Conservation (phyloP, 345 rosid genomes). For the Aegle marmelos region DNA sequence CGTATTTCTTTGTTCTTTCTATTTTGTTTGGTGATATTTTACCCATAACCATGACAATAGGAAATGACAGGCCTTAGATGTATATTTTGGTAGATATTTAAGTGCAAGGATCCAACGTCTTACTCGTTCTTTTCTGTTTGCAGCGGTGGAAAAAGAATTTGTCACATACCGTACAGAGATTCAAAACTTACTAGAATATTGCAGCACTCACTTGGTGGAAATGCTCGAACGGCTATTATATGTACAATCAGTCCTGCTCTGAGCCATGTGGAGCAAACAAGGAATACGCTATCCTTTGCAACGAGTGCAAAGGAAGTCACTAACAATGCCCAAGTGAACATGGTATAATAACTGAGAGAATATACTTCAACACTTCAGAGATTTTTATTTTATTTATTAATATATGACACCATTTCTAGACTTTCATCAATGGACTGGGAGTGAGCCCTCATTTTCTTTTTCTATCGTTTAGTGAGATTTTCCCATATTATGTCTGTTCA, state of each 20-base stretch:
- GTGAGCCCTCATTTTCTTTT: not conserved
- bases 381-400: not conserved
- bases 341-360: constrained; percentile 49
- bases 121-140: constrained; percentile 26
- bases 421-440: not conserved
- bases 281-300: constrained; percentile 84
- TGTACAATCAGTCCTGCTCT: constrained; percentile 94
- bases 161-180: constrained; percentile 90
- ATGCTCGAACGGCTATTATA: constrained; percentile 93
- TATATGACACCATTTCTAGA: not conserved
- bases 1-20: not conserved
- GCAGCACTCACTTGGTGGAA: constrained; percentile 98
- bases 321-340: constrained; percentile 82
- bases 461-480: not conserved
- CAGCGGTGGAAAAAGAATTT: constrained; percentile 70
- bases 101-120: not conserved
- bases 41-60: not conserved
- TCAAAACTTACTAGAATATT: constrained; percentile 93
- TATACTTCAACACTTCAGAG: not conserved
- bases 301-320: constrained; percentile 94
- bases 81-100: not conserved
- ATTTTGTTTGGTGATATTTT: not conserved
- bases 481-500: constrained; percentile 41
- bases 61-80: not conserved
- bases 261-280: constrained; percentile 89